phyloP scores from a whole-genome alignment of 345 rosid species.

The Syzygium jambos region DNA sequence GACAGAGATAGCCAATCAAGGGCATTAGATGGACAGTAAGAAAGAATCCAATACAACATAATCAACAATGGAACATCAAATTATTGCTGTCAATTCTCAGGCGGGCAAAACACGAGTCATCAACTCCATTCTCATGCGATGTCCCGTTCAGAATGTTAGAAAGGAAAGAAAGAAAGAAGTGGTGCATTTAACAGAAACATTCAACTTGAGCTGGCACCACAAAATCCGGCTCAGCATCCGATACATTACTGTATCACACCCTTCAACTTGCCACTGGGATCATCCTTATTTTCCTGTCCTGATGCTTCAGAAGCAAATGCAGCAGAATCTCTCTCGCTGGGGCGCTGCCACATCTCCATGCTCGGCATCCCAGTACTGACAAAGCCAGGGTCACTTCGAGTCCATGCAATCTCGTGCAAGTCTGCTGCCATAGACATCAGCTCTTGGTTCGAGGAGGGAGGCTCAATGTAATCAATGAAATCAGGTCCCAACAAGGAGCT shows the following conservation, averaged over 20 bases:
- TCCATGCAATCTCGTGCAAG: constrained; percentile 84
- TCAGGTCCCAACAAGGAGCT: constrained; percentile 68
- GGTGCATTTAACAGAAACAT: not conserved
- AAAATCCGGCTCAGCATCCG: not conserved
- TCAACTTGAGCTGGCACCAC: not conserved
- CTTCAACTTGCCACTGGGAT: not conserved
- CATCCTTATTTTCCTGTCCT: not conserved
- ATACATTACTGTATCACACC: not conserved
- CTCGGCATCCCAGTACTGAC: constrained; percentile 5
- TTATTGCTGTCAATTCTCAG: not conserved
- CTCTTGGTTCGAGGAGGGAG: constrained; percentile 46
- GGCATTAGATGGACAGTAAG: not conserved
- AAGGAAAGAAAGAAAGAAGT: not conserved
- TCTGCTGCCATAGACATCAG: constrained; percentile 73
- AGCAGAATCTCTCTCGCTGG: constrained; percentile 14
- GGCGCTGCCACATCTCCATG: not conserved
- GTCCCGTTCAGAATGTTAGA: not conserved
- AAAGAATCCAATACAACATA: not conserved
- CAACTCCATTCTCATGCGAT: not conserved
- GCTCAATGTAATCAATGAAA: constrained; percentile 73
- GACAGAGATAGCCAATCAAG: not conserved
- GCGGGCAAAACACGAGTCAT: not conserved
- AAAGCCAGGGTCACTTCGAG: constrained; percentile 62
- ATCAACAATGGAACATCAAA: not conserved
- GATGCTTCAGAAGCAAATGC: not conserved